Percentiles rank a stretch among this genome's conserved stretches.
phyloP scores from a whole-genome alignment of 2,329 filamentous ascomycete genomes.

The Alternaria sp. region DNA sequence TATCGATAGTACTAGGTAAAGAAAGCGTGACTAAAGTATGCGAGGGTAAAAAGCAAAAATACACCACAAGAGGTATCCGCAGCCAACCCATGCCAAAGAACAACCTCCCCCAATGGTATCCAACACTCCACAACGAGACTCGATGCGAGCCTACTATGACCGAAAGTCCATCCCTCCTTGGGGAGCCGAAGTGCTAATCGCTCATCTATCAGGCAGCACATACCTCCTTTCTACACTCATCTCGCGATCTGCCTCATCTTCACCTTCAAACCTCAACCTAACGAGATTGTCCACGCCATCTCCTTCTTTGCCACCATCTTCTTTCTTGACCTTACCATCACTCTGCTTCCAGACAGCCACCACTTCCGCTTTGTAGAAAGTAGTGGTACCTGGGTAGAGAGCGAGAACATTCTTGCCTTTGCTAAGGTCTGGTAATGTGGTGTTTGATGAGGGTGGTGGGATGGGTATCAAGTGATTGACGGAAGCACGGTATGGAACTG shows the following conservation, averaged over 20 bases:
- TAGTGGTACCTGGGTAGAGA: constrained; percentile 60
- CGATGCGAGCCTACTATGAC: background rate
- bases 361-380: constrained; percentile 61
- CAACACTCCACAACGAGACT: background rate
- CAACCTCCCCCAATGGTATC: background rate
- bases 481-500: constrained; percentile 52
- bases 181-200: background rate
- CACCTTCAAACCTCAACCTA: constrained; percentile 56
- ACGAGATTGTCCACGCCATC: constrained; percentile 50
- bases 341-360: constrained; percentile 49
- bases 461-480: constrained; percentile 56
- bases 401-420: constrained; percentile 55
- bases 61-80: background rate
- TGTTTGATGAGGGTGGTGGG: constrained; percentile 50
- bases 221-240: constrained; percentile 59
- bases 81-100: background rate
- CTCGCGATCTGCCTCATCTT: constrained; percentile 53
- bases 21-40: background rate
- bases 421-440: constrained; percentile 49
- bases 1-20: background rate
- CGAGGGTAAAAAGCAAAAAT: background rate
- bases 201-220: constrained; percentile 49
- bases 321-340: constrained; percentile 41
- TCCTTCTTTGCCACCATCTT: constrained; percentile 52
- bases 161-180: background rate